Evolutionary conservation across 2,329 filamentous ascomycete genomes (phyloP).

Genomic region (Fonsecaea multimorphosa): DNA sequence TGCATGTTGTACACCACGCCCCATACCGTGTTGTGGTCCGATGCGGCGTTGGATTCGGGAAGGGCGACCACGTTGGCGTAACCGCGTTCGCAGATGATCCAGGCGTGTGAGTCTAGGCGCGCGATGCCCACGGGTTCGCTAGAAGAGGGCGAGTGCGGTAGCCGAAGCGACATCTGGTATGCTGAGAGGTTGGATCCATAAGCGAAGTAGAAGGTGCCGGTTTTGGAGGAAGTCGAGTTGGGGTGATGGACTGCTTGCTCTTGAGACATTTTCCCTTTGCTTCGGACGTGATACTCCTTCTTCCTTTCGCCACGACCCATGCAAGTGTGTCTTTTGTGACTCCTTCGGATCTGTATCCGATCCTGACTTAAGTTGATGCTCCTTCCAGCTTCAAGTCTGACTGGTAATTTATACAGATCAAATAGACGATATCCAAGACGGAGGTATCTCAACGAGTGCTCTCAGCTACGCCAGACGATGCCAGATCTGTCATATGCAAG

Average conservation of each 20-base stretch:
- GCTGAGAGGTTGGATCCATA: constrained; percentile 54
- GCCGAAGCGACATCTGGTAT: constrained; percentile 49
- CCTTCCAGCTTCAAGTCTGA: no score
- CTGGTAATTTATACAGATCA: no score
- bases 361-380: no score
- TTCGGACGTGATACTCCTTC: no score
- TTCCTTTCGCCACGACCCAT: no score
- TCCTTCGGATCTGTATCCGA: no score
- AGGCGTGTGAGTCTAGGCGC: constrained; percentile 47
- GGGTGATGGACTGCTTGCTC: constrained; percentile 18
- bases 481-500: no score
- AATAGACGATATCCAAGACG: no score
- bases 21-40: constrained; percentile 42
- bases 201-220: constrained; percentile 50
- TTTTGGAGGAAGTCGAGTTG: constrained; percentile 25
- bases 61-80: constrained; percentile 50
- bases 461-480: no score
- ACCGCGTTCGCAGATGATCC: constrained; percentile 51
- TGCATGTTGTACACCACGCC: constrained; percentile 52
- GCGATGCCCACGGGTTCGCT: constrained; percentile 49
- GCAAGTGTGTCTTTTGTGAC: no score
- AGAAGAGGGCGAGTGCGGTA: constrained; percentile 45
- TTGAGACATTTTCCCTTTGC: constrained; percentile 7
- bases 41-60: constrained; percentile 25
- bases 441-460: no score